These are phyloP conservation scores for Alternaria arbusti DNA, from an alignment of 2,329 filamentous ascomycete genomes.

Conservation along the genomic window DNA sequence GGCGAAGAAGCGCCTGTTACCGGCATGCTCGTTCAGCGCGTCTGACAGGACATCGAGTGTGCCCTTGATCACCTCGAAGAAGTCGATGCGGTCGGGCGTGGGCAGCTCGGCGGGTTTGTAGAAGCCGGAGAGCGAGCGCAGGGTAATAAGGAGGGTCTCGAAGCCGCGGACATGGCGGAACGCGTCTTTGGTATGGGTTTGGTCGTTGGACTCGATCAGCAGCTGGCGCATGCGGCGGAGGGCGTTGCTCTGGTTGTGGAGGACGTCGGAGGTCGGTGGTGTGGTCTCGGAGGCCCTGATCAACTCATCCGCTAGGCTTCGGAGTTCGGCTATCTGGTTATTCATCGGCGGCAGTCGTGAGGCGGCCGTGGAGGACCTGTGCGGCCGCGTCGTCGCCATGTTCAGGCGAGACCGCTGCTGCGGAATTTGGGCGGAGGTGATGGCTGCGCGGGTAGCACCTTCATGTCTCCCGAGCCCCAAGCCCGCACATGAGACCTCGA, in stretches of 20 bases:
- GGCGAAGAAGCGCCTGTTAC: slow-evolving; percentile 87
- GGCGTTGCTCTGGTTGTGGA: slow-evolving; percentile 55
- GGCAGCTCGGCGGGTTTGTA: slow-evolving; percentile 72
- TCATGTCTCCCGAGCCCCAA: slow-evolving; percentile 36
- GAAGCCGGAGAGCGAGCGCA: slow-evolving; percentile 75
- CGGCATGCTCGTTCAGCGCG: slow-evolving; percentile 77
- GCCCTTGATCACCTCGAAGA: slow-evolving; percentile 73
- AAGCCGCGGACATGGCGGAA: slow-evolving; percentile 85
- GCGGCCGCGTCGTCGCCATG: slow-evolving; percentile 45
- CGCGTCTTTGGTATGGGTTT: slow-evolving; percentile 71
- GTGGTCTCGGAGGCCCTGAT: slow-evolving; percentile 37
- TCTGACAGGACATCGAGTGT: slow-evolving; percentile 77
- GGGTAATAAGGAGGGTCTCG: slow-evolving; percentile 71
- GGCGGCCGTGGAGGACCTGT: slow-evolving; percentile 48
- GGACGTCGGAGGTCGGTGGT: slow-evolving; percentile 36
- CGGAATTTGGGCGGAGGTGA: slow-evolving; percentile 27
- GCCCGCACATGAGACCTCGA: slow-evolving; percentile 12
- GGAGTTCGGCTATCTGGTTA: slow-evolving; percentile 57
- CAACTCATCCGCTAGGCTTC: slow-evolving; percentile 46
- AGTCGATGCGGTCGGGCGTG: slow-evolving; percentile 66
- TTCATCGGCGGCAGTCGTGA: slow-evolving; percentile 58
- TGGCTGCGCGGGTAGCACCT: slow-evolving; percentile 26
- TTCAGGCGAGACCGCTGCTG: slow-evolving; percentile 39
- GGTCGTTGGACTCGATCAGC: slow-evolving; percentile 60
- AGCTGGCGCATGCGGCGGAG: slow-evolving; percentile 72